phyloP scores from a whole-genome alignment of 176 grass and related monocot genomes.

The Triticum monococcum region DNA sequence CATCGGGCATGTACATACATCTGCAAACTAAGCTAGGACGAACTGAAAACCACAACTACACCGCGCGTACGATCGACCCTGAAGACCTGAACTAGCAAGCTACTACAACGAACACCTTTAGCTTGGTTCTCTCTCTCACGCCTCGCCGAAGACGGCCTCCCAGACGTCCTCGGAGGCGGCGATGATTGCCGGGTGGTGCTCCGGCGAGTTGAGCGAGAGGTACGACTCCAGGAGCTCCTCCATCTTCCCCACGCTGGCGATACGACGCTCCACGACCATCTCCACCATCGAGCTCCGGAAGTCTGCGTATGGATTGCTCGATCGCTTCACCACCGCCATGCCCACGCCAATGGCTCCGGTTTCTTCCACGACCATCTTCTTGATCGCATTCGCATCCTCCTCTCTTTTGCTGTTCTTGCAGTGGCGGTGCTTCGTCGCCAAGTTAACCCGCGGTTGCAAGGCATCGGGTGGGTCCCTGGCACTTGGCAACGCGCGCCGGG shows the following conservation, averaged over 20 bases:
- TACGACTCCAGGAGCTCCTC: conserved; percentile 77
- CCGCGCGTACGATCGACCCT: background rate
- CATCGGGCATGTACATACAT: conserved; percentile 20
- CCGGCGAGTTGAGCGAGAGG: conserved; percentile 69
- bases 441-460: too few species aligned
- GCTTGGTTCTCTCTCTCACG: conserved; percentile 13
- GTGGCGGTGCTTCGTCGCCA: background rate
- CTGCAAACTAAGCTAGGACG: background rate
- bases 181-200: conserved; percentile 76
- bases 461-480: too few species aligned
- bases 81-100: background rate
- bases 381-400: background rate
- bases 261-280: conserved; percentile 70
- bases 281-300: conserved; percentile 97
- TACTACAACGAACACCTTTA: background rate
- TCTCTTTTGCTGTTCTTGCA: background rate
- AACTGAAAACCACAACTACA: background rate
- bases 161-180: conserved; percentile 83
- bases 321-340: conserved; percentile 74
- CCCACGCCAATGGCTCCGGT: background rate
- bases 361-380: background rate
- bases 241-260: conserved; percentile 56
- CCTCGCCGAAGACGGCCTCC: conserved; percentile 65
- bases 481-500: background rate
- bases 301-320: conserved; percentile 77